These are phyloP conservation scores for Isoetes engelmannii DNA, from an alignment of 83 land plant genomes.

Conservation along the genomic window DNA sequence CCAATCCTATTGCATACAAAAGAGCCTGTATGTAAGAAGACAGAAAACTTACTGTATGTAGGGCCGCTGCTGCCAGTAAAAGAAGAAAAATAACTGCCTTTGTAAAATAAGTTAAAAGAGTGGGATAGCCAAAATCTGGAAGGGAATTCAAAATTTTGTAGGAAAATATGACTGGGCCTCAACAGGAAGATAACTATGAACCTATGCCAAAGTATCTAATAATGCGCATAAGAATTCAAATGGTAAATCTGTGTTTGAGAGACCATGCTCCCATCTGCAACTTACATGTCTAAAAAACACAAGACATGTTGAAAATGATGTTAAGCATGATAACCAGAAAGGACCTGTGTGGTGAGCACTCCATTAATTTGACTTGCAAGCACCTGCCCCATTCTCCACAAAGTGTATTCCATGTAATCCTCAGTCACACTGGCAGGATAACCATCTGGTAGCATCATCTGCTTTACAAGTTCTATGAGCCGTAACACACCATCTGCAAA, in stretches of 20 bases:
- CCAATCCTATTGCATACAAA: slow-evolving; percentile 95
- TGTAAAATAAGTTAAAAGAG: too few species aligned
- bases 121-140: not conserved
- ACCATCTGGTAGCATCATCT: slow-evolving; percentile 41
- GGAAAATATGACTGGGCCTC: not conserved
- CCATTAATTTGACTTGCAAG: slow-evolving; percentile 88
- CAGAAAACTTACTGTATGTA: too few species aligned
- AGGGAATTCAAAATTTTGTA: not conserved
- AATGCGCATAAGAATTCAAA: too few species aligned
- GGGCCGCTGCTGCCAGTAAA: too few species aligned
- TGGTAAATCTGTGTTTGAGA: too few species aligned
- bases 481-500: slow-evolving; percentile 8
- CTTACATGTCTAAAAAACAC: too few species aligned
- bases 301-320: not conserved
- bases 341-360: slow-evolving; percentile 96
- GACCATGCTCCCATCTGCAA: too few species aligned
- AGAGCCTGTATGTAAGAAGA: slow-evolving; percentile 47
- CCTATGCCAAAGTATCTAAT: too few species aligned
- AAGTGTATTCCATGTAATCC: slow-evolving; percentile 84
- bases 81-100: not conserved
- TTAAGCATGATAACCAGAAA: not conserved
- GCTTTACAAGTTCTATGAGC: slow-evolving; percentile 32
- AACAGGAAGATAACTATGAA: too few species aligned
- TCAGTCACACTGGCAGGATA: slow-evolving; percentile 61
- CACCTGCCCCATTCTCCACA: slow-evolving; percentile 85